Percentiles rank a stretch among this genome's conserved stretches.
phyloP scores from a whole-genome alignment of 2,329 filamentous ascomycete species.

The Paraphoma chrysanthemicola region DNA sequence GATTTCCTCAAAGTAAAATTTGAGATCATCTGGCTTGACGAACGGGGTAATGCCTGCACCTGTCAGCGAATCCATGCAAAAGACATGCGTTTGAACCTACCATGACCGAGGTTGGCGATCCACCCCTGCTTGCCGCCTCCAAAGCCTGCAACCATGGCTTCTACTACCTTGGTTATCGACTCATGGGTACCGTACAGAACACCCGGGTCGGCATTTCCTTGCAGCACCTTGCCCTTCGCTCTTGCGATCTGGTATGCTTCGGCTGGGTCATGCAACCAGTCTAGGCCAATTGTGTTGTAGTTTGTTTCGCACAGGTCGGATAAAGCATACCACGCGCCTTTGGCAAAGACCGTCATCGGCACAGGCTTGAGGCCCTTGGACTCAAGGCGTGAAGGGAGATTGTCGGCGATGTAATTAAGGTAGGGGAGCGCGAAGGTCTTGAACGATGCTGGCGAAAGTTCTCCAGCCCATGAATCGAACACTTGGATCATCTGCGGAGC shows the following conservation, averaged over 20 bases:
- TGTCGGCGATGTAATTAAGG: constrained; percentile 79
- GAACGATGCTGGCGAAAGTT: constrained; percentile 85
- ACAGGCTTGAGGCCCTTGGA: constrained; percentile 80
- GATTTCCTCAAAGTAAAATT: constrained; percentile 92
- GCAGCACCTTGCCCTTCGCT: constrained; percentile 76
- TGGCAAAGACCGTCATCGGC: constrained; percentile 97
- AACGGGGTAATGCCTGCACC: constrained; percentile 84
- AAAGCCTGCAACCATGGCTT: constrained; percentile 89
- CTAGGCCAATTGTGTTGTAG: constrained; percentile 92
- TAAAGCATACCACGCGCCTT: constrained; percentile 95
- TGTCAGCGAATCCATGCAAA: constrained; percentile 16
- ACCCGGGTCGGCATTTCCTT: constrained; percentile 96
- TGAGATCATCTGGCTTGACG: constrained; percentile 91
- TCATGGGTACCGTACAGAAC: constrained; percentile 85
- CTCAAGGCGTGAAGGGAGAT: constrained; percentile 76
- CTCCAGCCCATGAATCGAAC: constrained; percentile 97
- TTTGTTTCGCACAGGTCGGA: constrained; percentile 86
- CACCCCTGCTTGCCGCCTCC: constrained; percentile 84
- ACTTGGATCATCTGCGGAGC: constrained; percentile 79
- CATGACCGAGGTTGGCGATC: constrained; percentile 97
- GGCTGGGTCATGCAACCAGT: constrained; percentile 91
- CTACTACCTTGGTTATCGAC: constrained; percentile 81
- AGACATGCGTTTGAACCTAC: constrained; percentile 58
- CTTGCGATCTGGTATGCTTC: constrained; percentile 79
- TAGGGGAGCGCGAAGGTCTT: constrained; percentile 86